Conservation (phyloP, 2,329 filamentous ascomycete species). For the Neofusicoccum sp. region DNA sequence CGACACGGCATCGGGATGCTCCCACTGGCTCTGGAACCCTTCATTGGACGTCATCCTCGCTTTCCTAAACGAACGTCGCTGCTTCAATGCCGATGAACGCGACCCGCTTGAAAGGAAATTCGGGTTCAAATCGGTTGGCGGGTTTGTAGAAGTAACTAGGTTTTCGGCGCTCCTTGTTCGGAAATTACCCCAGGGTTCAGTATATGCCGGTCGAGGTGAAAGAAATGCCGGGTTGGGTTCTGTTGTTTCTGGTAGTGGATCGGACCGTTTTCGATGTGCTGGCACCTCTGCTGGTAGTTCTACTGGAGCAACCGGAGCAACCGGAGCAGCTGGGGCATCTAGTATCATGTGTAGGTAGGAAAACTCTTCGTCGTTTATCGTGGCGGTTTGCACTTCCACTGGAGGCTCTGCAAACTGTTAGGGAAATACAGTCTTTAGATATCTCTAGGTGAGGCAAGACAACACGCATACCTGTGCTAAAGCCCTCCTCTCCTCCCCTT, state of each 20-base stretch:
- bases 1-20: neutral
- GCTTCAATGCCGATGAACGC: neutral
- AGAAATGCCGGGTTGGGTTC: neutral
- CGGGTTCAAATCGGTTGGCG: neutral
- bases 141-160: neutral
- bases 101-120: neutral
- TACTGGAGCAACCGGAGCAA: neutral
- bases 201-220: neutral
- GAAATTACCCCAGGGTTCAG: neutral
- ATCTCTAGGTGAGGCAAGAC: no score
- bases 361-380: neutral
- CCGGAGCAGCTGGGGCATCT: neutral
- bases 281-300: neutral
- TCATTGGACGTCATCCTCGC: neutral
- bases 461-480: neutral
- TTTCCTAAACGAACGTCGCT: neutral
- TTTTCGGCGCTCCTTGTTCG: no score
- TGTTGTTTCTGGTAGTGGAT: neutral
- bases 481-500: neutral
- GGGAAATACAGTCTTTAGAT: no score
- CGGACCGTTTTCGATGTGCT: neutral
- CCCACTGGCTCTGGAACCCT: neutral
- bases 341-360: neutral
- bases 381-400: neutral
- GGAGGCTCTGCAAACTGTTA: no score